Base-by-base conservation (phyloP, 208 protist genomes). In the Phytomonas francai region DNA sequence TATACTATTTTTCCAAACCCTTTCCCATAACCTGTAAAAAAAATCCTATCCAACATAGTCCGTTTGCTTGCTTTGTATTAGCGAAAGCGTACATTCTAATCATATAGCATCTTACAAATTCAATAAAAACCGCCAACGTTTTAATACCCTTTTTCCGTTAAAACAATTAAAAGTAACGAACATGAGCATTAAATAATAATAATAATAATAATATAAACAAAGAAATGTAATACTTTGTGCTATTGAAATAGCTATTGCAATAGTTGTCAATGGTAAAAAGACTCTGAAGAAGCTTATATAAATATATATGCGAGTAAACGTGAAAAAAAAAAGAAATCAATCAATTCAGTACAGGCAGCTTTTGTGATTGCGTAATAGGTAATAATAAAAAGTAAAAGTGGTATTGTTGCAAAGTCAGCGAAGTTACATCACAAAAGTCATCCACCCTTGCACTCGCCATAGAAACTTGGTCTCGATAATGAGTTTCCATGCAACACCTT, bases 241-340 rank as follows among this genome's bases (percentile, higher is more conserved):
- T 62, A 19, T 19, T 42, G 28, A 39, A 42, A 62, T n/a, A 62
- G 16, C 16, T 62, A 62, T 22, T 12, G 16, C 58, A 62, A 62
- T 62, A 62, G 30, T 1, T 62, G 58, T 62, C 58, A 22, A 62
- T 42, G 12, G 16, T 62, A 19, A 62, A 62, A 11, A 42, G 14
- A 62, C 58, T 19, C 36, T 32, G 65, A 56, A 45, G 33, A 66
- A 60, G 29, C 27, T 58, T 71, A 63, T 68, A 67, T 51, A 59
- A 42, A 65, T 16, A 16, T 28, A 29, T 30, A 33, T 64, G 31
- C 25, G 27, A 16, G 22, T 74, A 57, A 39, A 29, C 27, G 30
- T 22, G 64, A 25, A 22, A 9, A 5, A 71, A 42, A 16, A 7
- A 25, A 19, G 32, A 45, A 32, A 68, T 42, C 9, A 65, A 65